Percentiles rank a stretch among this genome's conserved stretches.
These are phyloP conservation scores for Centella asiatica DNA, from an alignment of 129 eudicot species.

Conservation along the genomic window DNA sequence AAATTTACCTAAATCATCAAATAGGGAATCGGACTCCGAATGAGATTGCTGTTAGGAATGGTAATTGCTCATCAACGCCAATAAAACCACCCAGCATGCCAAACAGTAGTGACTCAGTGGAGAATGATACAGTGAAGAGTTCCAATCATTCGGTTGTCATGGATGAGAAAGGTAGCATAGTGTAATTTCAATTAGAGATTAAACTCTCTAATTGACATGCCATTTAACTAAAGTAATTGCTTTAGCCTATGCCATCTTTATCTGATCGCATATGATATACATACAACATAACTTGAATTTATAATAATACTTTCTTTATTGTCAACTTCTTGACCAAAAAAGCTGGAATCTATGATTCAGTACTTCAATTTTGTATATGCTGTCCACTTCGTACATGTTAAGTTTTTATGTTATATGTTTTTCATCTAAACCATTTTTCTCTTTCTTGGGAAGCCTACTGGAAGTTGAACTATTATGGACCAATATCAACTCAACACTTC, in stretches of 20 bases:
- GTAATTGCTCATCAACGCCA: conserved; percentile 46
- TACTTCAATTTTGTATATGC: no score
- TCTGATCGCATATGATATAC: neutral
- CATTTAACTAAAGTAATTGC: neutral
- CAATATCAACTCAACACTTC: no score
- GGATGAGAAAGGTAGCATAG: conserved; percentile 45
- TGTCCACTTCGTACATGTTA: no score
- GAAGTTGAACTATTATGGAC: no score
- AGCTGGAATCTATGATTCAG: neutral
- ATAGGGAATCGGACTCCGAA: conserved; percentile 32
- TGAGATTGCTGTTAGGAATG: conserved; percentile 40
- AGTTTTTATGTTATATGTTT: no score
- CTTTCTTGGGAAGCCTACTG: no score
- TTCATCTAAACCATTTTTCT: no score
- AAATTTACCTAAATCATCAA: conserved; percentile 45
- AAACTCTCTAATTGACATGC: neutral
- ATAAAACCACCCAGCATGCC: conserved; percentile 57
- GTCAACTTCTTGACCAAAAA: no score
- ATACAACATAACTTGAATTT: neutral
- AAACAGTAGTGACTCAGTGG: conserved; percentile 41
- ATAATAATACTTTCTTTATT: neutral
- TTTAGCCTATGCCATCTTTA: neutral
- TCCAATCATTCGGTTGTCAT: conserved; percentile 30
- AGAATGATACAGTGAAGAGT: conserved; percentile 22
- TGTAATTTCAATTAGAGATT: neutral